A percentile compares a stretch with the other conserved stretches of the same genome.
These are phyloP conservation scores for Epicoccum sorghinum DNA, from an alignment of 2,329 filamentous ascomycete genomes.

Conservation along the genomic window DNA sequence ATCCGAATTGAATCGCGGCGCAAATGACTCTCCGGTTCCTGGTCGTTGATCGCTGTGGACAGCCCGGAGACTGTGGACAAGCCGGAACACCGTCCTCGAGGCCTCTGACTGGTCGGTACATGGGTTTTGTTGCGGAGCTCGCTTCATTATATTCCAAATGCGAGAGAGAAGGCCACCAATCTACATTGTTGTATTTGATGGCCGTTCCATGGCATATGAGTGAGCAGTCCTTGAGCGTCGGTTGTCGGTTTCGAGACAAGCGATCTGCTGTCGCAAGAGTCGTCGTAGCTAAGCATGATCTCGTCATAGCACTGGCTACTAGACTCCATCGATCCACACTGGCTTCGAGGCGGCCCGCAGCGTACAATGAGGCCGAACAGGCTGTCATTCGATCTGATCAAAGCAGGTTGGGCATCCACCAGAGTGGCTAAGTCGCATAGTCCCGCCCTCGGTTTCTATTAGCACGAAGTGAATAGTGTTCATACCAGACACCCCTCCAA, in stretches of 20 bases:
- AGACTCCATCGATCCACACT: slow-evolving; percentile 16
- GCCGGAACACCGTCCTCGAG: not conserved
- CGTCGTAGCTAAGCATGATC: slow-evolving; percentile 2
- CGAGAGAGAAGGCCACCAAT: not conserved
- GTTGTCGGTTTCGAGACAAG: not conserved
- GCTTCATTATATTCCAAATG: not conserved
- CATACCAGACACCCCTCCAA: not conserved
- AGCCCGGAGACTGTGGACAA: not conserved
- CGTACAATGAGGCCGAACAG: slow-evolving; percentile 17
- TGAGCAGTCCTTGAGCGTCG: not conserved
- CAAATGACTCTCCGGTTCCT: not conserved
- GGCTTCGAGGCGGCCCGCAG: slow-evolving; percentile 11
- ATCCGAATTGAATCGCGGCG: not conserved
- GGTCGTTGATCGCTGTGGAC: not conserved
- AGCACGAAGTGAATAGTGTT: not conserved
- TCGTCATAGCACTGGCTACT: slow-evolving; percentile 14
- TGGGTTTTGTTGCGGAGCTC: not conserved
- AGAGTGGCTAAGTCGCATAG: slow-evolving; percentile 11
- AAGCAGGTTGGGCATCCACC: slow-evolving; percentile 14
- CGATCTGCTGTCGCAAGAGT: not conserved
- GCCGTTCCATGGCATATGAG: not conserved
- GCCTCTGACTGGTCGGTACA: slow-evolving; percentile 1
- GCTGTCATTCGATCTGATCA: slow-evolving; percentile 6
- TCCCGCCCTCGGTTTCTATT: slow-evolving; percentile 1
- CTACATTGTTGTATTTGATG: not conserved